Evolutionary conservation across 2,329 filamentous ascomycete species (phyloP), one percentile per base, ranked within the genome.

Genomic region (Drechslerella coelobrocha): DNA sequence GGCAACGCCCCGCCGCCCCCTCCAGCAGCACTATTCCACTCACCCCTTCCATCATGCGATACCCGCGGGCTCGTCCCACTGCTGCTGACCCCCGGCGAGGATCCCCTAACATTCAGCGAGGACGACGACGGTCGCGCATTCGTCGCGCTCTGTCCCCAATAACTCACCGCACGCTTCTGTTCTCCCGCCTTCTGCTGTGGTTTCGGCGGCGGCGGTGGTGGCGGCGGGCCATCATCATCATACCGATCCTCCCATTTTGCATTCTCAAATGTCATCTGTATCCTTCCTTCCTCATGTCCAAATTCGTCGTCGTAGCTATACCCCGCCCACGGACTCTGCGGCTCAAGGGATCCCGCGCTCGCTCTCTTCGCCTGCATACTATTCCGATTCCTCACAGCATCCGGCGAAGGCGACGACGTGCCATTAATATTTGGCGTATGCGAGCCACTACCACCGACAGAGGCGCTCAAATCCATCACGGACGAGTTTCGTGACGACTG

Each of bases 251-350:
- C 62, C 48, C 48, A 68, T 19, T 60, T 60, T 5, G 62, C 60
- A 31, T 60, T 59, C 23, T 90, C 88, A 78, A 91, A 92, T 0
- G 86, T 88, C 88, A 91, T 88, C 74, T 87, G 83, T 5, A 90
- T 79, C 56, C 59, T 65, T 29, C 73, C 74, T 43, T 74, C 73
- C 8, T 43, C 68, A n/a, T 73, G 72, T 45, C 73, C 73, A 63
- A 76, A 75, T 55, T 83, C 83, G 23, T 84, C 83, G 24, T 84
- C 81, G 27, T 63, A 50, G 43, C 55, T 57, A 47, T 63, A 63
- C 50, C 60, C 60, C 2, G 51, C 50, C 57, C 59, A 68, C 1
- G 72, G 62, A 39, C 61, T 68, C 29, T 29, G 45, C 21, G 59
- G 62, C 31, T 72, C 48, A 17, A 54, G 29, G 9, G 43, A 29